phyloP scores from a whole-genome alignment of 495 filamentous ascomycete genomes.

The Copromyces sp. region DNA sequence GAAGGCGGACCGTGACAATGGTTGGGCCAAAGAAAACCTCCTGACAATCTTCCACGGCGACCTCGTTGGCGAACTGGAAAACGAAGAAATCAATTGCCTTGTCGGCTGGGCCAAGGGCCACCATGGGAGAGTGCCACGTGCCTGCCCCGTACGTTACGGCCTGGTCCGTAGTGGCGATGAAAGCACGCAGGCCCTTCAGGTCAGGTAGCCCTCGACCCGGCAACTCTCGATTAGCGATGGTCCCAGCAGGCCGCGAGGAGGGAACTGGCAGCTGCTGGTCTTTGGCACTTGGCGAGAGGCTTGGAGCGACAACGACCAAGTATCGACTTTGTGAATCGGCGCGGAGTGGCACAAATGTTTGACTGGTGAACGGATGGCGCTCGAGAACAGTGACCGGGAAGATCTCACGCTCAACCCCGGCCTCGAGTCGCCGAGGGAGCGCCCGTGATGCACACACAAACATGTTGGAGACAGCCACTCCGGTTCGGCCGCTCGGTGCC shows the following conservation, averaged over 20 bases:
- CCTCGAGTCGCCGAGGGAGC: conserved; percentile 5
- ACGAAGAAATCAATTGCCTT: conserved; percentile 72
- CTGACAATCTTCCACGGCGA: conserved; percentile 79
- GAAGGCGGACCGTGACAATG: conserved; percentile 21
- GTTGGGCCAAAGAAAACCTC: conserved; percentile 50
- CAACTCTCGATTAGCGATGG: conserved; percentile 9
- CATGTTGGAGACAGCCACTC: conserved; percentile 65
- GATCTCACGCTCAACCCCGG: conserved; percentile 14
- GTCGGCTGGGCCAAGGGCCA: conserved; percentile 57
- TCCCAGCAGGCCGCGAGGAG: background rate
- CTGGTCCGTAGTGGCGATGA: conserved; percentile 67
- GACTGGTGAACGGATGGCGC: conserved; percentile 85
- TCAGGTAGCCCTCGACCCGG: conserved; percentile 63
- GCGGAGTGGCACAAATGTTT: conserved; percentile 81
- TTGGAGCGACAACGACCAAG: conserved; percentile 89
- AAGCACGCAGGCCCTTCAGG: conserved; percentile 58
- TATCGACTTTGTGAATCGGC: conserved; percentile 44
- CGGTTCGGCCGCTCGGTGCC: conserved; percentile 52
- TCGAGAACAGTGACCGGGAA: conserved; percentile 74
- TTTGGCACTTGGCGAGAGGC: conserved; percentile 30
- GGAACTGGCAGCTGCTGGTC: conserved; percentile 18
- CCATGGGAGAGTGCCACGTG: conserved; percentile 98
- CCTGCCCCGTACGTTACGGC: conserved; percentile 86
- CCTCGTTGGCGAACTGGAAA: conserved; percentile 78
- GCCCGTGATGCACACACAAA: conserved; percentile 73